phyloP scores from a whole-genome alignment of 192 early-diverging fungal genomes.

The Coemansia sp. region DNA sequence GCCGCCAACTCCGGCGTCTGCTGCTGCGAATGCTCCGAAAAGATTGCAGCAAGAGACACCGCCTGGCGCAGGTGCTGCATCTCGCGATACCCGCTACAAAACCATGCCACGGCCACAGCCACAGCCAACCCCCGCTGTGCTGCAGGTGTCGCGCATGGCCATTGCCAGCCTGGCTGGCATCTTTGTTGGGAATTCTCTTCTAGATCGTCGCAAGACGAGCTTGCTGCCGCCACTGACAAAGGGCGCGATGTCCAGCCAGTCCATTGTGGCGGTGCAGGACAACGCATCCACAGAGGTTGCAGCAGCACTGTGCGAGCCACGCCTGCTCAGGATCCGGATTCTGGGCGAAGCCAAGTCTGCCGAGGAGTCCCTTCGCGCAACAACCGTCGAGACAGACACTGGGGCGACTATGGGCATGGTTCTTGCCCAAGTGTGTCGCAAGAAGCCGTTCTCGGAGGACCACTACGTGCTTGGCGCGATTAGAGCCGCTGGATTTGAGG shows the following conservation, averaged over 20 bases:
- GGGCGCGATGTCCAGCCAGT: neutral
- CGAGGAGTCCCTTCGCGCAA: slow-evolving; percentile 81
- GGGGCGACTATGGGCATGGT: slow-evolving; percentile 78
- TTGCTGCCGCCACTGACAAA: slow-evolving; percentile 12
- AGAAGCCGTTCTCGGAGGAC: slow-evolving; percentile 82
- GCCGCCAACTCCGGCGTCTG: slow-evolving; percentile 4
- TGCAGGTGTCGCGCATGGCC: slow-evolving; percentile 43
- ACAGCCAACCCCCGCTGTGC: slow-evolving; percentile 27
- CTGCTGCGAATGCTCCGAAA: neutral
- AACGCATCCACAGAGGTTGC: neutral
- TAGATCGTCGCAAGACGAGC: slow-evolving; percentile 7
- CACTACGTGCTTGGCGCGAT: slow-evolving; percentile 85
- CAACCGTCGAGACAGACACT: slow-evolving; percentile 77
- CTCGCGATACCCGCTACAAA: slow-evolving; percentile 9
- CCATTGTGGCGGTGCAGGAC: neutral
- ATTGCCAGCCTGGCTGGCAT: slow-evolving; percentile 37
- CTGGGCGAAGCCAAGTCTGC: slow-evolving; percentile 29
- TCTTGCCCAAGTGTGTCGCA: slow-evolving; percentile 82
- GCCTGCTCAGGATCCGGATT: slow-evolving; percentile 32
- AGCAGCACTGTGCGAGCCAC: slow-evolving; percentile 16
- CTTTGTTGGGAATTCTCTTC: slow-evolving; percentile 33
- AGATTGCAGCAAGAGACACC: neutral
- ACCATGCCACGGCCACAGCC: slow-evolving; percentile 19
- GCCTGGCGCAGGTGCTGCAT: neutral
- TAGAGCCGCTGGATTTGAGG: slow-evolving; percentile 68